These are phyloP conservation scores for Phytopythium ostracodes DNA, from an alignment of 352 stramenopile genomes.

Conservation along the genomic window DNA sequence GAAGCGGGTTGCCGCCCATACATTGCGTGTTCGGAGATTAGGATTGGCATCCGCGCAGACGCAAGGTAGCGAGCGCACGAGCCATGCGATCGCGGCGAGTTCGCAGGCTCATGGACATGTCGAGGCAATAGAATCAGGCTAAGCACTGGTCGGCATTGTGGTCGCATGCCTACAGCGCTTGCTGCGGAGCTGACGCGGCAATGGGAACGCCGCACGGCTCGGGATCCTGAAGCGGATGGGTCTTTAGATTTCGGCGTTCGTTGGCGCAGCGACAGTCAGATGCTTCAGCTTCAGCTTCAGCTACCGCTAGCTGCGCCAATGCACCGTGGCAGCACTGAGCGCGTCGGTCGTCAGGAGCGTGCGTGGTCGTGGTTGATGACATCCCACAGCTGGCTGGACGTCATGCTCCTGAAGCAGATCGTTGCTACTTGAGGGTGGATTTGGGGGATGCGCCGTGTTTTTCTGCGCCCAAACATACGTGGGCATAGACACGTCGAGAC, in stretches of 20 bases:
- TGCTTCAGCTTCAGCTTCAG: not conserved
- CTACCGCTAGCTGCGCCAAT: not conserved
- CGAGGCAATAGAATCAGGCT: not conserved
- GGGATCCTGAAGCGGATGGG: not conserved
- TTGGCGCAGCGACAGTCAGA: not conserved
- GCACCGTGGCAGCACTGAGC: not conserved
- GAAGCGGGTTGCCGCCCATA: not conserved
- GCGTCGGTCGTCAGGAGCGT: not conserved
- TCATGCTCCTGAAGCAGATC: not conserved
- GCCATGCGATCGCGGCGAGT: not conserved
- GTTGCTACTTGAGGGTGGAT: conserved; percentile 5
- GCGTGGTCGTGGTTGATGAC: not conserved
- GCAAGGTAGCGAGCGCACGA: conserved; percentile 1
- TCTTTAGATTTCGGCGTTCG: not conserved
- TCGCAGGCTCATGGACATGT: not conserved
- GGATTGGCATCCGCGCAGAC: conserved; percentile 1
- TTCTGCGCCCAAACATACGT: conserved; percentile 4
- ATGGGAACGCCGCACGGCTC: not conserved
- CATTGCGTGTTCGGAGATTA: conserved; percentile 3
- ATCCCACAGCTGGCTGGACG: not conserved
- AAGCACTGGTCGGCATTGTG: not conserved
- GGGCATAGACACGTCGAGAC: conserved; percentile 1
- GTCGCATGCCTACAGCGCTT: too few species aligned
- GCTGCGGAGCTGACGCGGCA: too few species aligned
- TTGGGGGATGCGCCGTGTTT: not conserved